Percentiles rank a stretch among this genome's conserved stretches.
These are phyloP conservation scores for Pythium dissimile DNA, from an alignment of 352 stramenopile genomes.

Conservation along the genomic window DNA sequence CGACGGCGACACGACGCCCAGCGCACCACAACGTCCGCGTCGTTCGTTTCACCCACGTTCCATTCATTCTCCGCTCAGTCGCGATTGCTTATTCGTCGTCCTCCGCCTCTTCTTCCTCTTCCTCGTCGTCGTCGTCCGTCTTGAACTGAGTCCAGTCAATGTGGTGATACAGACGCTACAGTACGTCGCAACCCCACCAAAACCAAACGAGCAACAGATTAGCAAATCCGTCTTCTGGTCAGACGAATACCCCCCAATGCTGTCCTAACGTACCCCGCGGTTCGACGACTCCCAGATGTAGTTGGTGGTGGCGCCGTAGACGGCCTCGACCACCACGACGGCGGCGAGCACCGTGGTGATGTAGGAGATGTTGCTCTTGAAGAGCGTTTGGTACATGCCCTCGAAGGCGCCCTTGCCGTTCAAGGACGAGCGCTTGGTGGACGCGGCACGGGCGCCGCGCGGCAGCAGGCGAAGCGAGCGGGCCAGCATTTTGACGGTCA, in stretches of 20 bases:
- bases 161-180: slow-evolving; percentile 84
- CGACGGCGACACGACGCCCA: not conserved
- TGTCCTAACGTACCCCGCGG: slow-evolving; percentile 68
- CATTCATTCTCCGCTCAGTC: not conserved
- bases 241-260: no score
- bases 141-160: slow-evolving; percentile 87
- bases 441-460: slow-evolving; percentile 38
- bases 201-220: not conserved
- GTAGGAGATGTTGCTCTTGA: slow-evolving; percentile 83
- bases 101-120: slow-evolving; percentile 80
- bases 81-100: slow-evolving; percentile 42
- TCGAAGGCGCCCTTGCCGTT: slow-evolving; percentile 72
- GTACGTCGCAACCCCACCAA: no score
- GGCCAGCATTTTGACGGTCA: slow-evolving; percentile 45
- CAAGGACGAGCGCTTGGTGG: slow-evolving; percentile 72
- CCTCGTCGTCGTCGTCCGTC: slow-evolving; percentile 72
- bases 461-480: slow-evolving; percentile 40
- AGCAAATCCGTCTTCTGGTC: no score
- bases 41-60: no score
- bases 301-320: slow-evolving; percentile 70
- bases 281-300: slow-evolving; percentile 83
- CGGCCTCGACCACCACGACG: slow-evolving; percentile 59
- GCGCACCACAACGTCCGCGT: not conserved
- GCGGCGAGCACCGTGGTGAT: slow-evolving; percentile 73
- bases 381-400: slow-evolving; percentile 67